These are phyloP conservation scores for Bacidia gigantensis DNA, from an alignment of 495 filamentous ascomycete genomes.

Conservation along the genomic window DNA sequence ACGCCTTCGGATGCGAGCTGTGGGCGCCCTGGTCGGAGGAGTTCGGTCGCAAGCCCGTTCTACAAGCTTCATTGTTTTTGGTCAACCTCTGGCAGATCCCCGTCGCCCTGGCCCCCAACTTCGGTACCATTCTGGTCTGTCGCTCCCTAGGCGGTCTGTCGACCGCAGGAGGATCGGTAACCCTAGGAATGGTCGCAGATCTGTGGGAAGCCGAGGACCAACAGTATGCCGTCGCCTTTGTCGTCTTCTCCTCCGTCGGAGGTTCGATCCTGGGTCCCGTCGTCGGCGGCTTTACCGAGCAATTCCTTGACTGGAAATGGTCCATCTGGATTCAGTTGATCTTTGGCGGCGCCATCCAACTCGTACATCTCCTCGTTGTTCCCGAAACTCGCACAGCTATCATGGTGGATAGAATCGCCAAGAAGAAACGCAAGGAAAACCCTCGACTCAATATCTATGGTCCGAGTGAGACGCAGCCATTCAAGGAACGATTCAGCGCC, in stretches of 20 bases:
- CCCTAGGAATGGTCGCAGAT: constrained; percentile 48
- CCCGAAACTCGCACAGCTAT: constrained; percentile 45
- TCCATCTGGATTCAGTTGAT: constrained; percentile 47
- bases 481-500: constrained; percentile 43
- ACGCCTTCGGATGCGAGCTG: constrained; percentile 52
- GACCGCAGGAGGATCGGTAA: constrained; percentile 50
- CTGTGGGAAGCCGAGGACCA: constrained; percentile 47
- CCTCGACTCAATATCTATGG: constrained; percentile 45
- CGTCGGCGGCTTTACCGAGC: constrained; percentile 44
- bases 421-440: constrained; percentile 36
- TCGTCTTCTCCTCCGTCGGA: constrained; percentile 51
- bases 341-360: constrained; percentile 42
- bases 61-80: constrained; percentile 41
- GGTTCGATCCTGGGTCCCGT: constrained; percentile 49
- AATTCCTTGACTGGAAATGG: constrained; percentile 39
- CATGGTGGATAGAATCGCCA: constrained; percentile 47
- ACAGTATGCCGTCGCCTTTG: constrained; percentile 46
- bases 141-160: constrained; percentile 45
- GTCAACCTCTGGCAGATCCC: constrained; percentile 48
- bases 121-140: constrained; percentile 40
- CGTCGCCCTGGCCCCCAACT: constrained; percentile 39
- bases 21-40: constrained; percentile 59
- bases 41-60: constrained; percentile 41
- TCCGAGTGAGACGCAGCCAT: constrained; percentile 46
- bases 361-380: constrained; percentile 38